Evolutionary conservation across 352 stramenopile genomes (phyloP).

Genomic region (Globisporangium nunn): DNA sequence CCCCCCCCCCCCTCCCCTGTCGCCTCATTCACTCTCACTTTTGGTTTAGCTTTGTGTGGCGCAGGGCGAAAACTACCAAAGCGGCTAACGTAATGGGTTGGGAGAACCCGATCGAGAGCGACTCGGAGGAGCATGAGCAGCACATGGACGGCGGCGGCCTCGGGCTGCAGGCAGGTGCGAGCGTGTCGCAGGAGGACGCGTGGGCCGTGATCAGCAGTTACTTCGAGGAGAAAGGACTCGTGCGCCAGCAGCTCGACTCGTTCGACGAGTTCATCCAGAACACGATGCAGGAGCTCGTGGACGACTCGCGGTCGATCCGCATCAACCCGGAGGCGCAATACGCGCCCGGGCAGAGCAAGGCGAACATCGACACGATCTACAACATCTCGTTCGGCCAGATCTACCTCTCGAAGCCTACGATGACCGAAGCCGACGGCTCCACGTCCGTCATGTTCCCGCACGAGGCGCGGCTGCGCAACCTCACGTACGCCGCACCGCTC

Average conservation of each 20-base stretch:
- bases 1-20: neutral
- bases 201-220: constrained; percentile 99
- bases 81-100: constrained; percentile 38
- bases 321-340: constrained; percentile 97
- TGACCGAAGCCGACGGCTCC: constrained; percentile 95
- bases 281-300: constrained; percentile 99
- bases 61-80: neutral
- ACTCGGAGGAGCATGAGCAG: constrained; percentile 39
- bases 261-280: constrained; percentile 99
- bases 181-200: constrained; percentile 97
- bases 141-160: constrained; percentile 16
- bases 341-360: constrained; percentile 90
- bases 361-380: constrained; percentile 89
- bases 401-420: constrained; percentile 96
- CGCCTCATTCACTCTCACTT: constrained; percentile 12
- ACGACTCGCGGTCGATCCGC: constrained; percentile 95
- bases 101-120: constrained; percentile 60
- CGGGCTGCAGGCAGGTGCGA: constrained; percentile 52
- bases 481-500: constrained; percentile 98
- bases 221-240: constrained; percentile 99
- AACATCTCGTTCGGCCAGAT: constrained; percentile 98
- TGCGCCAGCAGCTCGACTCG: constrained; percentile 99
- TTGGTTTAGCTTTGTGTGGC: constrained; percentile 18
- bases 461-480: constrained; percentile 96
- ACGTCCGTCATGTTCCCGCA: constrained; percentile 99